These are phyloP conservation scores for Solanum sejunctum DNA, from an alignment of 257 asterid genomes.

Conservation along the genomic window DNA sequence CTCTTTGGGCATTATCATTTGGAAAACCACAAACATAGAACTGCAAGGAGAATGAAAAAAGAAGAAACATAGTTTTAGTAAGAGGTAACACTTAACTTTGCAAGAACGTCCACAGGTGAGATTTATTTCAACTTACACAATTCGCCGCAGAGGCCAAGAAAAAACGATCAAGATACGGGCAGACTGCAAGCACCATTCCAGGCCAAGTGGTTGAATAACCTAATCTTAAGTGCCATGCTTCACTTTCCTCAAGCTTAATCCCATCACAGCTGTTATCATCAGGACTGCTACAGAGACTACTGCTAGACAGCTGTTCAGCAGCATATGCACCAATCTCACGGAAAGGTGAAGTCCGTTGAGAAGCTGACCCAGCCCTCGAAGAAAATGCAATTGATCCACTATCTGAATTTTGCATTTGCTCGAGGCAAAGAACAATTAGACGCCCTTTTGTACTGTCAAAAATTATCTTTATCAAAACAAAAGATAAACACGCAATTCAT, in stretches of 20 bases:
- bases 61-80: neutral
- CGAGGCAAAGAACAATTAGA: slow-evolving; percentile 73
- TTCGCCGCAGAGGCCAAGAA: slow-evolving; percentile 85
- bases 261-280: slow-evolving; percentile 74
- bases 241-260: slow-evolving; percentile 68
- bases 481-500: slow-evolving; percentile 1
- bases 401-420: slow-evolving; percentile 56
- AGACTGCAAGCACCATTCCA: slow-evolving; percentile 83
- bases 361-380: slow-evolving; percentile 40
- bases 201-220: slow-evolving; percentile 59
- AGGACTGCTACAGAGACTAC: slow-evolving; percentile 78
- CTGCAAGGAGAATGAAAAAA: slow-evolving; percentile 23
- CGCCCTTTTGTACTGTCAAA: slow-evolving; percentile 82
- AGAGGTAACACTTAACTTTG: slow-evolving; percentile 2
- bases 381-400: slow-evolving; percentile 39
- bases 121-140: slow-evolving; percentile 50
- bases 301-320: slow-evolving; percentile 56
- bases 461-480: neutral
- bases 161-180: slow-evolving; percentile 73
- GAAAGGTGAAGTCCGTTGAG: slow-evolving; percentile 54
- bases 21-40: slow-evolving; percentile 82
- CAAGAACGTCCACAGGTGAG: neutral
- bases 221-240: slow-evolving; percentile 67
- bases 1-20: slow-evolving; percentile 55
- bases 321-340: slow-evolving; percentile 31